Conservation (phyloP, 257 asterid species). For the Paulownia fortunei region DNA sequence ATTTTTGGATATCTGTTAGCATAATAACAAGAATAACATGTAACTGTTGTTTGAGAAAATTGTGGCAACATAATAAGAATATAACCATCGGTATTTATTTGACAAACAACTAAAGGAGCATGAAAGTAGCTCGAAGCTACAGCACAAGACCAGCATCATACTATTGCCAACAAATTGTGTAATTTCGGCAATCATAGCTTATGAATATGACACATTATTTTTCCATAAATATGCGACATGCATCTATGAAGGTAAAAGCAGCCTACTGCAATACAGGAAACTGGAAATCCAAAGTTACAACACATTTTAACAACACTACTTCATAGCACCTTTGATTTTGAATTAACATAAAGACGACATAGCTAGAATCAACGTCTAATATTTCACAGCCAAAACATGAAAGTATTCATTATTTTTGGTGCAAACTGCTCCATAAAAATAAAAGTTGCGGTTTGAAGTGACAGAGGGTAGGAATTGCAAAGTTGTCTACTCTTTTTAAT, state of each 20-base stretch:
- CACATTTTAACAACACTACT: not conserved
- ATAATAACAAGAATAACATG: conserved; percentile 28
- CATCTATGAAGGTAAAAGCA: conserved; percentile 17
- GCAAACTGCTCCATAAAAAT: conserved; percentile 16
- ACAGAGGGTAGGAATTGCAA: not conserved
- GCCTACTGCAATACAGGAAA: not conserved
- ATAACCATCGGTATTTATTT: not conserved
- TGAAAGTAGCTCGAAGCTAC: conserved; percentile 16
- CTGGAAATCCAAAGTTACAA: conserved; percentile 18
- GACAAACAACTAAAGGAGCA: conserved; percentile 29
- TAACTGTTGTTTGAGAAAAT: conserved; percentile 24
- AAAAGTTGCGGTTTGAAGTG: not conserved
- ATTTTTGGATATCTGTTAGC: conserved; percentile 68
- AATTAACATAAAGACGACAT: not conserved
- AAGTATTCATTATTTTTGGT: conserved; percentile 6
- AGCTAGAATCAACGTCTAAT: not conserved
- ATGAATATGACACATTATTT: not conserved
- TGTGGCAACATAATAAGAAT: not conserved
- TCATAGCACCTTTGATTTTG: conserved; percentile 1
- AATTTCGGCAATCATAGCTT: not conserved
- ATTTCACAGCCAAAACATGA: conserved; percentile 7
- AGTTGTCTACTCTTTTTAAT: not conserved
- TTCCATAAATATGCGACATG: not conserved
- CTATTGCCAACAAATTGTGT: not conserved
- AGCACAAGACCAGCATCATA: conserved; percentile 25